Conservation (phyloP, 192 early-diverging fungal genomes). For the Dispira parvispora region DNA sequence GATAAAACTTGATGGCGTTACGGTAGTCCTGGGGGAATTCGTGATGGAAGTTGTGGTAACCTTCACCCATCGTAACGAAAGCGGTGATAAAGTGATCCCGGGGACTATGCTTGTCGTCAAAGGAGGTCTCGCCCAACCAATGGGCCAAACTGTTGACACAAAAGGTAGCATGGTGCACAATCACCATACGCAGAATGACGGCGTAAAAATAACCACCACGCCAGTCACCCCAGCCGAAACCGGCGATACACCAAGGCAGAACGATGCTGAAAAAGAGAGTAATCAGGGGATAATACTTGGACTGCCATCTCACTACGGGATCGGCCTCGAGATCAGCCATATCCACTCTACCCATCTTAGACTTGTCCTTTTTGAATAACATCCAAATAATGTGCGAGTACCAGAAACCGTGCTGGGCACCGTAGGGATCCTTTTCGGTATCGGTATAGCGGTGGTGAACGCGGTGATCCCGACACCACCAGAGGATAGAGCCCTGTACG, state of each 20-base stretch:
- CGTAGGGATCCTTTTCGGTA: constrained; percentile 68
- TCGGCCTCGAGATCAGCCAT: constrained; percentile 62
- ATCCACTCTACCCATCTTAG: constrained; percentile 59
- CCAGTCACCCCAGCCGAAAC: constrained; percentile 69
- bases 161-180: constrained; percentile 78
- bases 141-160: constrained; percentile 76
- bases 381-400: constrained; percentile 81
- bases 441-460: constrained; percentile 82
- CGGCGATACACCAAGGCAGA: constrained; percentile 72
- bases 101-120: constrained; percentile 69
- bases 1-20: constrained; percentile 57
- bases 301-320: constrained; percentile 55
- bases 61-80: constrained; percentile 61
- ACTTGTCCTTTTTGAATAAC: constrained; percentile 58
- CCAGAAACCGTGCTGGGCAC: constrained; percentile 59
- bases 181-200: constrained; percentile 47
- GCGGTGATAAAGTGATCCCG: constrained; percentile 70
- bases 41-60: constrained; percentile 80
- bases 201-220: constrained; percentile 69
- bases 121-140: constrained; percentile 50
- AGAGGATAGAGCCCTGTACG: constrained; percentile 66
- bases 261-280: constrained; percentile 56
- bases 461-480: constrained; percentile 77
- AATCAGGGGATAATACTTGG: constrained; percentile 56
- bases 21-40: constrained; percentile 78